A percentile compares a stretch with the other conserved stretches of the same genome.
These are phyloP conservation scores for Xylaria sp. DNA, from an alignment of 2,329 filamentous ascomycete species.

Conservation along the genomic window DNA sequence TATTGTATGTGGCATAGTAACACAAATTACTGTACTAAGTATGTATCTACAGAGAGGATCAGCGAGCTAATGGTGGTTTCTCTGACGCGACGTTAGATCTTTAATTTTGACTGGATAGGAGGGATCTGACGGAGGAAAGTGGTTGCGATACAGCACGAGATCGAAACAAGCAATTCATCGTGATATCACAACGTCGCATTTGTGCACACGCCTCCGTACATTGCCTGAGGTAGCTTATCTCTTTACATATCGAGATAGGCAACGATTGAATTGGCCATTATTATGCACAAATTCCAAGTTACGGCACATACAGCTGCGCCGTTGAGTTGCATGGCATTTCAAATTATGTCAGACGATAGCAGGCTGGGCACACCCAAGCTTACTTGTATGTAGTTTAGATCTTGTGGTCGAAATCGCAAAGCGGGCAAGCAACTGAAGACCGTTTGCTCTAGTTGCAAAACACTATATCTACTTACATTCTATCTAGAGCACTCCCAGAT, in stretches of 20 bases:
- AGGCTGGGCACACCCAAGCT: conserved; percentile 9
- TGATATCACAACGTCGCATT: background rate
- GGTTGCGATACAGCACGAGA: background rate
- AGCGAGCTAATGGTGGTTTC: conserved; percentile 1
- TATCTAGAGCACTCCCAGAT: background rate
- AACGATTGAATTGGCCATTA: background rate
- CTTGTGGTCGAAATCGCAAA: background rate
- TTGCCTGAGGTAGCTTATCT: background rate
- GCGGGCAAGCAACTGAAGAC: background rate
- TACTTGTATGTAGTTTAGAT: conserved; percentile 17
- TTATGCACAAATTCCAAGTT: conserved; percentile 6
- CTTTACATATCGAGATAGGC: background rate
- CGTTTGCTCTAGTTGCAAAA: background rate
- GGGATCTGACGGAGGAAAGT: background rate
- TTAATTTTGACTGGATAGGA: background rate
- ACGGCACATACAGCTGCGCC: background rate
- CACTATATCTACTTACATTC: background rate
- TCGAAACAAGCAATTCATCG: background rate
- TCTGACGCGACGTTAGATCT: background rate
- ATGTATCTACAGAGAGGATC: conserved; percentile 4
- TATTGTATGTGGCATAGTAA: conserved; percentile 14
- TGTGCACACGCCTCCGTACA: background rate
- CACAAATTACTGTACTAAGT: conserved; percentile 19
- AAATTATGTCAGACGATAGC: conserved; percentile 19
- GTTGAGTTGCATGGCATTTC: conserved; percentile 25